These are phyloP conservation scores for Jimgerdemannia flammicorona DNA, from an alignment of 192 early-diverging fungal species.

Conservation along the genomic window DNA sequence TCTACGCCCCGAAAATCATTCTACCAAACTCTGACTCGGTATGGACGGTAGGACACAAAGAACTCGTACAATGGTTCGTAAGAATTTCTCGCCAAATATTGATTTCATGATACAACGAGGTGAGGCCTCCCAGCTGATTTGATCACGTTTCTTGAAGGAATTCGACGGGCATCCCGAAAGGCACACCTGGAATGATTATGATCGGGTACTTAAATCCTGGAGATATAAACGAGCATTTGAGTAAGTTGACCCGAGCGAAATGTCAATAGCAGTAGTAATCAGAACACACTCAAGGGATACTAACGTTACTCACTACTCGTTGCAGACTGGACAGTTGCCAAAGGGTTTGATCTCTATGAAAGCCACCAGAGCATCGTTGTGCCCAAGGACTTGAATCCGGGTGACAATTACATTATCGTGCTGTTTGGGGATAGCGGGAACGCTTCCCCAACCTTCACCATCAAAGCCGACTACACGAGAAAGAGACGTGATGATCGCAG, in stretches of 20 bases:
- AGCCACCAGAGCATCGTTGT: background rate
- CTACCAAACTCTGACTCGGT: background rate
- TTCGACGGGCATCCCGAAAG: background rate
- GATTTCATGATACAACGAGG: too few species aligned
- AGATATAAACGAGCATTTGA: background rate
- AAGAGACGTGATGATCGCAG: background rate
- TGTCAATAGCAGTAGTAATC: background rate
- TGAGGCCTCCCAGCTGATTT: background rate
- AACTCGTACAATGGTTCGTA: background rate
- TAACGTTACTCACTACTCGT: background rate
- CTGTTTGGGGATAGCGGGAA: slow-evolving; percentile 6
- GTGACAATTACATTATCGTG: background rate
- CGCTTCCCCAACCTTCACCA: background rate
- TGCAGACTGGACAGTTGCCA: background rate
- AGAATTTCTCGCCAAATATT: background rate
- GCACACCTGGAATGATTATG: slow-evolving; percentile 3
- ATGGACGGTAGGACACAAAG: background rate
- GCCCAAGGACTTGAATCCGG: background rate
- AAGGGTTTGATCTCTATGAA: background rate
- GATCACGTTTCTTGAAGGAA: background rate
- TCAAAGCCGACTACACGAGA: background rate
- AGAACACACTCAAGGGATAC: background rate
- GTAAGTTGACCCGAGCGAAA: background rate
- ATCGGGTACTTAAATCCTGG: background rate
- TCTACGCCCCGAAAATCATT: background rate